Evolutionary conservation across 345 rosid species (phyloP).

Genomic region (Camelina hispida): DNA sequence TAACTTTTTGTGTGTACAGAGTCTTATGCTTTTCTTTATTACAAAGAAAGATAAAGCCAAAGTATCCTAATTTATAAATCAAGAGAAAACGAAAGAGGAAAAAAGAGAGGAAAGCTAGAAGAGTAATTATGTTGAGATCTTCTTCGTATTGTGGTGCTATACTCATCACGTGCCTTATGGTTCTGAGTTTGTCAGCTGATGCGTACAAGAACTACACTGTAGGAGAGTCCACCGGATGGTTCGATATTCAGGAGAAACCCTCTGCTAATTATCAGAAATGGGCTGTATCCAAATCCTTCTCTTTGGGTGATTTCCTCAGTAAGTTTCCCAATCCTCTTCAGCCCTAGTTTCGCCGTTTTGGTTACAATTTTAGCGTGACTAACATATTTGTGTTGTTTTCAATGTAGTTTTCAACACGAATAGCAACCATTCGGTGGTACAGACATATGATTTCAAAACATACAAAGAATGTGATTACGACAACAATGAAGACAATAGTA

Average conservation of each 20-base stretch:
- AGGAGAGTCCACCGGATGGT: slow-evolving; percentile 85
- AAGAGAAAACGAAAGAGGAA: not conserved
- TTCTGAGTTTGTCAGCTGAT: slow-evolving; percentile 41
- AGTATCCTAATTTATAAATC: not conserved
- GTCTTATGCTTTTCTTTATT: slow-evolving; percentile 23
- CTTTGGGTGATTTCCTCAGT: slow-evolving; percentile 95
- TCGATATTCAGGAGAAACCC: slow-evolving; percentile 56
- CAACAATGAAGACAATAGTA: slow-evolving; percentile 56
- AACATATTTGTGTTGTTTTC: slow-evolving; percentile 18
- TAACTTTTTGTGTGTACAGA: slow-evolving; percentile 30
- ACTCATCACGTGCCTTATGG: slow-evolving; percentile 4
- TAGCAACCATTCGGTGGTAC: slow-evolving; percentile 84
- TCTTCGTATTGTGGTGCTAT: slow-evolving; percentile 26
- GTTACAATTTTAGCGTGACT: not conserved
- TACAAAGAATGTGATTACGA: slow-evolving; percentile 74
- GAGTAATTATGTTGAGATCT: slow-evolving; percentile 27
- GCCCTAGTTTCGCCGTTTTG: not conserved
- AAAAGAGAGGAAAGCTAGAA: not conserved
- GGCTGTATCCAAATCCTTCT: slow-evolving; percentile 74
- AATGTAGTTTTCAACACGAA: slow-evolving; percentile 89
- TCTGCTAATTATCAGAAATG: slow-evolving; percentile 77
- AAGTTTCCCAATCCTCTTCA: slow-evolving; percentile 41
- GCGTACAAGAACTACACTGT: slow-evolving; percentile 93
- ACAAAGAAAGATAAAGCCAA: slow-evolving; percentile 16
- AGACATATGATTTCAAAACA: slow-evolving; percentile 77